A percentile compares a stretch with the other conserved stretches of the same genome.
Conservation (phyloP, 192 early-diverging fungal genomes). For the Backusella sp. region DNA sequence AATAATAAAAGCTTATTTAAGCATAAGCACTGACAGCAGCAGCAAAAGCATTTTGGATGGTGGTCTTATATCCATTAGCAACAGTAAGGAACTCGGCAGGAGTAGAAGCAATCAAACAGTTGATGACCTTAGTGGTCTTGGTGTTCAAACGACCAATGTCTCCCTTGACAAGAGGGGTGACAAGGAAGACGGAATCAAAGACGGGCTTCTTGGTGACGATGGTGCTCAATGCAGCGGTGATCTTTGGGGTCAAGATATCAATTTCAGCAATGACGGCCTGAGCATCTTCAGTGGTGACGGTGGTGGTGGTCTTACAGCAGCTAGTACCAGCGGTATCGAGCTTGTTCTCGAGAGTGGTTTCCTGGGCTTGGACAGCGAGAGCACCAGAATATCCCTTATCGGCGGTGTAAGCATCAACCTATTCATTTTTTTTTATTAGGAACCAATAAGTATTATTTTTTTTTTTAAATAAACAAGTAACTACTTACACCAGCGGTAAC, state of each 20-base stretch:
- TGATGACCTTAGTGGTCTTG: not conserved
- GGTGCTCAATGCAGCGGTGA: not conserved
- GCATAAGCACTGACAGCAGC: constrained; percentile 8
- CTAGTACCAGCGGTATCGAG: constrained; percentile 1
- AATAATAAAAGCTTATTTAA: not conserved
- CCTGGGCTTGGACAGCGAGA: not conserved
- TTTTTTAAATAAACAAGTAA: not conserved
- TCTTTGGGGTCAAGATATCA: not conserved
- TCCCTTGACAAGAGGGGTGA: not conserved
- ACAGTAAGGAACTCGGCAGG: not conserved
- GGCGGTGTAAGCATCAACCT: not conserved
- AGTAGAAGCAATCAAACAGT: constrained; percentile 12
- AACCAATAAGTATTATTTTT: not conserved
- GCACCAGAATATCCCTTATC: constrained; percentile 2
- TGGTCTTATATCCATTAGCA: not conserved
- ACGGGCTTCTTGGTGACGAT: constrained; percentile 12
- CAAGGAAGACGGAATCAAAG: not conserved
- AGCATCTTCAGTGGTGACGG: constrained; percentile 7
- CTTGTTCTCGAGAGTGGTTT: not conserved
- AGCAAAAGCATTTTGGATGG: constrained; percentile 7
- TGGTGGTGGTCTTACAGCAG: not conserved
- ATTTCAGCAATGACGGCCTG: constrained; percentile 6
- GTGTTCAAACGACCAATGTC: not conserved
- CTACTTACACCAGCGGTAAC: not conserved
- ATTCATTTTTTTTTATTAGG: not conserved